phyloP scores from a whole-genome alignment of 495 filamentous ascomycete species.

The Mytilinidion resinicola region DNA sequence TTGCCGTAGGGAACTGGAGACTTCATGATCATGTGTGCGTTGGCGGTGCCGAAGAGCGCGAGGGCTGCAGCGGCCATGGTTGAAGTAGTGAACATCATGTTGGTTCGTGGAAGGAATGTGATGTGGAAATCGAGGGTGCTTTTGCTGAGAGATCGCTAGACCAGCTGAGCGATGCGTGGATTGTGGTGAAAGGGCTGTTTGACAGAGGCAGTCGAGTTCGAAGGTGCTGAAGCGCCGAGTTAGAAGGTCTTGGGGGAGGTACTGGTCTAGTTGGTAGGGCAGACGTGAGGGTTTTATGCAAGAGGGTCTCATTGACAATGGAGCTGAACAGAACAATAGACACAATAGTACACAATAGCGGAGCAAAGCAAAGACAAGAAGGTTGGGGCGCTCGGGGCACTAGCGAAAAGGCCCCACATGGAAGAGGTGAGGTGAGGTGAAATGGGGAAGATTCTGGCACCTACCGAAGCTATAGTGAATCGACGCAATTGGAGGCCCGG shows the following conservation, averaged over 20 bases:
- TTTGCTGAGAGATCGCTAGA: slow-evolving; percentile 29
- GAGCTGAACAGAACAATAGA: too few relatives aligned
- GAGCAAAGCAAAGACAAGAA: too few relatives aligned
- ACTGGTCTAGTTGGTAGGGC: too few relatives aligned
- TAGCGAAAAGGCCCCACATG: neutral
- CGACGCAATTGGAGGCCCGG: neutral
- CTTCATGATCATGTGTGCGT: slow-evolving; percentile 67
- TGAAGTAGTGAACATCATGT: slow-evolving; percentile 29
- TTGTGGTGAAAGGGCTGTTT: slow-evolving; percentile 1
- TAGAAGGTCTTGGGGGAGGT: too few relatives aligned
- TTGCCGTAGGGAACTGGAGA: slow-evolving; percentile 57
- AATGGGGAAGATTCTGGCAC: neutral
- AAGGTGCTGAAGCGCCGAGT: neutral
- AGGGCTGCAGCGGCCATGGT: slow-evolving; percentile 42
- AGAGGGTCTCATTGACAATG: too few relatives aligned
- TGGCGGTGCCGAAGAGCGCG: slow-evolving; percentile 41
- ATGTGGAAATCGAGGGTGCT: neutral
- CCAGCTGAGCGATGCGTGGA: slow-evolving; percentile 25
- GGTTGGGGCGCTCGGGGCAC: too few relatives aligned
- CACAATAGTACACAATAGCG: too few relatives aligned
- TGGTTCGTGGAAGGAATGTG: slow-evolving; percentile 12
- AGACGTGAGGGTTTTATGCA: too few relatives aligned
- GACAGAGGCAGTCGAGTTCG: neutral
- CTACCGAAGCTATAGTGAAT: neutral
- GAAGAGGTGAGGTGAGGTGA: neutral